Evolutionary conservation across 768 basidiomycete species (phyloP), one percentile per base, ranked within the genome.

Genomic region (Termitomyces sp.): DNA sequence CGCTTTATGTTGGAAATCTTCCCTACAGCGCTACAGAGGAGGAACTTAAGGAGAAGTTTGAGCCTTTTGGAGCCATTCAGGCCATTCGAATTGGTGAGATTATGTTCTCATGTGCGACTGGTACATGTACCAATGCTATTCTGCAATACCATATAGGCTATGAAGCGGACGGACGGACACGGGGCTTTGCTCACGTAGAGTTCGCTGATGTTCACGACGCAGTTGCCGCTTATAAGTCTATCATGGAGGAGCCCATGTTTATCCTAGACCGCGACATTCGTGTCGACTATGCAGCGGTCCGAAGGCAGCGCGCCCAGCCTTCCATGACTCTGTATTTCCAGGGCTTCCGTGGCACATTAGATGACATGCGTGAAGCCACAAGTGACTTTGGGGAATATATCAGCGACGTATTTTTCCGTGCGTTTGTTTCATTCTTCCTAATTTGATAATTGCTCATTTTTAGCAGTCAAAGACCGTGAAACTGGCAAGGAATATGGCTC

Each of bases 1-100:
- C 70, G 3, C 62, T 85, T 49, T 84, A 69, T 43, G 61, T 83
- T 32, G 79, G 75, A 9, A 85, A 85, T 60, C n/a, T 85, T n/a
- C 81, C 83, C 48, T 89, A 71, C 65, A 69, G 63, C 17, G 62
- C 69, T 38, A 75, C 72, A 1, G 77, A 74, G 58, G 67, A 65
- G 21, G 73, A 82, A 44, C 47, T 85, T 11, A 56, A 67, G 40
- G 71, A 75, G 4, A 69, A 72, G 17, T 79, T 83, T 61, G 66
- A 63, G 21, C 65, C 71, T 25, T 83, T 77, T 62, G 84, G 83
- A 8, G 56, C 67, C 21, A 58, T 84, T 40, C 55, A 55, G 37
- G 60, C 56, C 14, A 62, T 83, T 42, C 67, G 66, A 35, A 47
- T 85, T 43, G 66, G 82, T 82, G 57, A 44, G 82, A 17, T 31